phyloP scores from a whole-genome alignment of 352 stramenopile species.

The Phytophthora cactorum region DNA sequence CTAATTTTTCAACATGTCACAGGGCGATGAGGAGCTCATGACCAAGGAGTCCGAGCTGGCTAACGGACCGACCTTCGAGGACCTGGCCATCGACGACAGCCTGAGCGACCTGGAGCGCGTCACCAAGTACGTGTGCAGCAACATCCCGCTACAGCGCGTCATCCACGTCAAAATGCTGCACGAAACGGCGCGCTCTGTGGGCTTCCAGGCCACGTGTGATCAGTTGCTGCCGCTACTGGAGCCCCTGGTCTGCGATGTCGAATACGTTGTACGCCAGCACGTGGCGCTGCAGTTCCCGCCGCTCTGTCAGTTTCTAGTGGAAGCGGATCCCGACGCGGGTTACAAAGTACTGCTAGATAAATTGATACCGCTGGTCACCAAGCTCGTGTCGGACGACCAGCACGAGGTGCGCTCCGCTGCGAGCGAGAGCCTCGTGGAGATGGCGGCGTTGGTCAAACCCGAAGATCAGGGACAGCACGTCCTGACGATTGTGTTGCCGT shows the following conservation, averaged over 20 bases:
- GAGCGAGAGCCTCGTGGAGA: slow-evolving; percentile 87
- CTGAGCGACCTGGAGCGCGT: slow-evolving; percentile 95
- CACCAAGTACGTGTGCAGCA: slow-evolving; percentile 94
- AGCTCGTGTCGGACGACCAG: slow-evolving; percentile 86
- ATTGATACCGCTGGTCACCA: slow-evolving; percentile 78
- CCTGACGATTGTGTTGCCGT: slow-evolving; percentile 92
- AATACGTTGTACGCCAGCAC: slow-evolving; percentile 96
- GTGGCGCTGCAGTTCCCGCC: slow-evolving; percentile 91
- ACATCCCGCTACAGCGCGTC: slow-evolving; percentile 96
- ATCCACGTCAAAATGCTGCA: slow-evolving; percentile 97
- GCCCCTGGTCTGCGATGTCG: slow-evolving; percentile 87
- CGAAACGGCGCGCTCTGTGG: slow-evolving; percentile 84
- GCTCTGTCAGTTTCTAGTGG: slow-evolving; percentile 75
- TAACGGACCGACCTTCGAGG: slow-evolving; percentile 95
- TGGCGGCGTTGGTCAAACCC: slow-evolving; percentile 81
- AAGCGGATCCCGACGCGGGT: slow-evolving; percentile 48
- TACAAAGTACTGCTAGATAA: slow-evolving; percentile 82
- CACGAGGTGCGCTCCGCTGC: slow-evolving; percentile 89
- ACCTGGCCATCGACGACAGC: slow-evolving; percentile 98
- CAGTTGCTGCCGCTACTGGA: slow-evolving; percentile 92
- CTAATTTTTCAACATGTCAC: slow-evolving; percentile 25
- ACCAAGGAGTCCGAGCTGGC: slow-evolving; percentile 41
- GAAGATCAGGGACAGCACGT: slow-evolving; percentile 92
- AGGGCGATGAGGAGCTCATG: slow-evolving; percentile 40
- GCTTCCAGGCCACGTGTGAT: slow-evolving; percentile 84